phyloP scores from a whole-genome alignment of 257 asterid genomes.

The Jaltomata sinuosa region DNA sequence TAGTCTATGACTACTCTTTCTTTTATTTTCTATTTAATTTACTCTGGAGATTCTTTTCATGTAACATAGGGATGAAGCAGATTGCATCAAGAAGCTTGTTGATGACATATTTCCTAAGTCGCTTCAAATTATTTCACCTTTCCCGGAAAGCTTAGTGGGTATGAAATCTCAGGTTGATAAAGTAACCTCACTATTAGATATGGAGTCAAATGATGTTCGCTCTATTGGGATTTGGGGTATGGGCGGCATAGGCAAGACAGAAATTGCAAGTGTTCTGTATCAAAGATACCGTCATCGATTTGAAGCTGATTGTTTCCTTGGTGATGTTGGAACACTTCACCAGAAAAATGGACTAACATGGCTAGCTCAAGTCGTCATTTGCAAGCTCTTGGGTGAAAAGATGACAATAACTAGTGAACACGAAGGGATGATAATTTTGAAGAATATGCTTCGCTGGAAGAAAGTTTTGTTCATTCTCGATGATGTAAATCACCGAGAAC shows the following conservation, averaged over 20 bases:
- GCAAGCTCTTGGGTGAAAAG: not conserved
- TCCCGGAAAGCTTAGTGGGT: not conserved
- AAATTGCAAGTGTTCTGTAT: not conserved
- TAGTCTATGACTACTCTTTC: too few relatives aligned
- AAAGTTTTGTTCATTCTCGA: constrained; percentile 1
- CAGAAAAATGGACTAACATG: not conserved
- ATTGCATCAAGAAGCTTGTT: not conserved
- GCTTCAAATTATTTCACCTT: not conserved
- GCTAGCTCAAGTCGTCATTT: not conserved
- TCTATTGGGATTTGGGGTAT: constrained; percentile 4
- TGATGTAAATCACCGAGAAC: not conserved
- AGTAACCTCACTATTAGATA: not conserved
- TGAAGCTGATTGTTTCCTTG: not conserved
- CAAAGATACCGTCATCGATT: not conserved
- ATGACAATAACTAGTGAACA: not conserved
- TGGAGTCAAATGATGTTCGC: not conserved
- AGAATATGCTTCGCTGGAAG: not conserved
- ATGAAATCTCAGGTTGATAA: not conserved
- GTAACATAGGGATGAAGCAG: not conserved
- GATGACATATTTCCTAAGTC: not conserved
- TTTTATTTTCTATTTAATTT: too few relatives aligned
- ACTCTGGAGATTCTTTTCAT: too few relatives aligned
- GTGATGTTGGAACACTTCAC: not conserved
- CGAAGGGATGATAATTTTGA: not conserved
- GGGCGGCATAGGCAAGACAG: constrained; percentile 3